Evolutionary conservation across 805 yeast genomes (phyloP), one percentile per base, ranked within the genome.

Genomic region (Yarrowia alimentaria): DNA sequence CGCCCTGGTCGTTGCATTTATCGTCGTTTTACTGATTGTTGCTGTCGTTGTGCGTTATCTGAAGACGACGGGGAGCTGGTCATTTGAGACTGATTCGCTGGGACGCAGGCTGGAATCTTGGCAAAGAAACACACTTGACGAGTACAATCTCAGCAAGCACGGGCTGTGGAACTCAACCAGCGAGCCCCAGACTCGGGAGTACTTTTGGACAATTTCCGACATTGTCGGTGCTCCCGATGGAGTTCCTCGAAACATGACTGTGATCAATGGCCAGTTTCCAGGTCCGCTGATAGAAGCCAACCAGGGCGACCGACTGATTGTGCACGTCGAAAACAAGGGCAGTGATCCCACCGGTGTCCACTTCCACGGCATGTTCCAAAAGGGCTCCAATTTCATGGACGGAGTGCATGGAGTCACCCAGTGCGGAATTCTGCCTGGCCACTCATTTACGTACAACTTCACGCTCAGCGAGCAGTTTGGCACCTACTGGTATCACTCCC

Each of bases 401-500:
- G 83, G 83, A 13, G 77, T 72, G 1, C 65, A 73, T 0, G 76
- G 72, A 2, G 64, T 76, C 28, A 73, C 78, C 6, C 81, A 78
- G 55, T 71, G 77, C 48, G 74, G 77, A 1, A 73, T 78, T n/a
- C 61, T 61, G 6, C 69, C 73, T 8, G 78, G 77, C 1, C 63
- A 59, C 6, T 52, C 63, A 3, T 76, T 69, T 60, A 62, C 67
- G 0, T 75, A 78, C 55, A 58, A 64, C 32, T 77, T 77, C 58
- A 68, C 68, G 13, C 61, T 68, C 3, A 61, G 56, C 1, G 63
- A 64, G 38, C 77, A 74, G 51, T 60, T 65, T 21, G 83, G 83
- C 0, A 71, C 80, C 0, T 73, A 64, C 48, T 78, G 82, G 82
- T 78, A 77, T 60, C 83, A 78, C 55, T 69, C 79, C 4, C 82